Base-by-base conservation (phyloP, 257 asterid species). In the Solanum medicagineum region DNA sequence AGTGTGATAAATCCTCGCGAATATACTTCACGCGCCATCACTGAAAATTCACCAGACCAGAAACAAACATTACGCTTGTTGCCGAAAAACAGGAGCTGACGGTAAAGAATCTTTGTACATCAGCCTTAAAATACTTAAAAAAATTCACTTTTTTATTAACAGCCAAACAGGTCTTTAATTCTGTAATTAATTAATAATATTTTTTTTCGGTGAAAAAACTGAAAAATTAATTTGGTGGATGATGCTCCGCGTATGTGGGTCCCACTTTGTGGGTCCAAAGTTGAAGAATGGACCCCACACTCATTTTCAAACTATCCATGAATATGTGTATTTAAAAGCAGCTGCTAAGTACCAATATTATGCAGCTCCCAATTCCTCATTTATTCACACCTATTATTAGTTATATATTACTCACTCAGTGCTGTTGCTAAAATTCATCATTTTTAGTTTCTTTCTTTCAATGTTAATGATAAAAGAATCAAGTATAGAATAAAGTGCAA, bases 91-190 rank as follows among this genome's bases (percentile, higher is more conserved):
- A 44, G 51, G 85, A 86, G 47, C 88, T 90, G 87, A 53, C 89
- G 87, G 83, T 69, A 81, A 20, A 86, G 92, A 90, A 92, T 93
- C 91, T 90, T 87, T 92, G 94, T 87, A 51, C 84, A 57, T 15
- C 32, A 49, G 83, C 9, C 24, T 40, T 4, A 10, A 70, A 70
- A 40, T 70, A 32, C 36, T 32, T 6, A 20, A 1, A 71, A 42
- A 10, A 20, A 66, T 0, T 4, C 45, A 70, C 44, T 90, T 86
- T 87, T 88, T 29, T 10, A 11, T 49, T 80, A 73, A 51, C 85
- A 84, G 69, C 88, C 92, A 85, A 90, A 89, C 91, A 88, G 69
- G 74, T 86, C 89, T 83, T 65, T 85, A 54, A 7, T 8, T 22
- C 49, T 8, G 26, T 79, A 53, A 79, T 16, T 26, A 79, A 16